phyloP scores from a whole-genome alignment of 495 filamentous ascomycete species.

The Talaromyces liani region DNA sequence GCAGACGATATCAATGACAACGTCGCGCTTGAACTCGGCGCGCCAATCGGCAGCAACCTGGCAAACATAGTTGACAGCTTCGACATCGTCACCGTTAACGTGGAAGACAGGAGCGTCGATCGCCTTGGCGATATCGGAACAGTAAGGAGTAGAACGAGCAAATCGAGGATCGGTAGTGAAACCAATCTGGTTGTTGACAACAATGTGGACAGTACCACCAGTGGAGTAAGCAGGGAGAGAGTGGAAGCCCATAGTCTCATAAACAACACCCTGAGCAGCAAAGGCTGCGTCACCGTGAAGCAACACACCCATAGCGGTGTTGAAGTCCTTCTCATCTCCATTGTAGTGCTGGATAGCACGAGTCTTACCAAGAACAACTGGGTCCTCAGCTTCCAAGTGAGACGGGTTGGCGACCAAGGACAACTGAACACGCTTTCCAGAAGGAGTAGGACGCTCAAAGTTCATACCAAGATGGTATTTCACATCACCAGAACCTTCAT shows the following conservation, averaged over 20 bases:
- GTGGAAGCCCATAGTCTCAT: constrained; percentile 98
- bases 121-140: constrained; percentile 96
- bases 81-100: constrained; percentile 96
- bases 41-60: constrained; percentile 96
- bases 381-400: constrained; percentile 96
- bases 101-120: constrained; percentile 99
- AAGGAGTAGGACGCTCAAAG: constrained; percentile 96
- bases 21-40: constrained; percentile 93
- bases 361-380: constrained; percentile 94
- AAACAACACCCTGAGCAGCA: constrained; percentile 91
- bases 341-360: constrained; percentile 99
- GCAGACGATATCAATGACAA: constrained; percentile 96
- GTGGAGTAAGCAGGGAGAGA: constrained; percentile 92
- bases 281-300: constrained; percentile 97
- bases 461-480: constrained; percentile 99
- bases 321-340: constrained; percentile 80
- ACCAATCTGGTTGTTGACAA: constrained; percentile 99
- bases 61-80: constrained; percentile 97
- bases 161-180: constrained; percentile 99
- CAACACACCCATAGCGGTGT: constrained; percentile 88
- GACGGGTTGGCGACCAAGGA: constrained; percentile 98
- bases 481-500: constrained; percentile 97
- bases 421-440: constrained; percentile 95
- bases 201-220: constrained; percentile 91
- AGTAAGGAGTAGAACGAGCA: constrained; percentile 94